Base-by-base conservation (phyloP, 2,329 filamentous ascomycete species). In the Verticillium isaacii region DNA sequence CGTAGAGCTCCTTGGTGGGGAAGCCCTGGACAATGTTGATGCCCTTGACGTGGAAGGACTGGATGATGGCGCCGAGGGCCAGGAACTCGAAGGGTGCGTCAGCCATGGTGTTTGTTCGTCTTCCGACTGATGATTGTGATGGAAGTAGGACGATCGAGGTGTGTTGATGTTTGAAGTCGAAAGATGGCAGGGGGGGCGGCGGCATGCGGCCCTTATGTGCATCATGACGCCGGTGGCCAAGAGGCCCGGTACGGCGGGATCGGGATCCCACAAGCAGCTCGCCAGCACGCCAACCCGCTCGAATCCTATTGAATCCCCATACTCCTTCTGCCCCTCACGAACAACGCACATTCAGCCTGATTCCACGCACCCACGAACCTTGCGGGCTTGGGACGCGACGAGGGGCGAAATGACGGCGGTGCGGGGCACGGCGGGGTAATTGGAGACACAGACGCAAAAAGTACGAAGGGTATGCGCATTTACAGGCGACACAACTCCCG, bases 1-100 rank as follows among this genome's bases (percentile, higher is more conserved):
- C 84, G 78, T 97, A 97, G 64, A 89, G 85, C 55, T 90, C 86
- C 60, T 90, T 85, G 15, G 83, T 87, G 19, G 90, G 85, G 78
- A 97, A 97, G 60, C 89, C 88, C 68, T 95, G 90, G 25, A 97
- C 93, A 67, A 99, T 95, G 79, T 97, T 95, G 72, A 85, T 80
- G 66, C 87, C 89, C 63, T 84, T 89, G 68, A 98, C 85, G 57
- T 82, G 84, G 79, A 97, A 89, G 71, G 90, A 85, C 74, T 97
- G 88, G 72, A 95, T 89, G 72, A 92, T 91, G 69, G 89, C 91
- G 65, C 91, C 91, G 58, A 91, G 82, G 29, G 90, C 88, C 64
- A 94, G 80, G 76, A 94, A 91, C 54, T 82, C 80, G 70, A 89
- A 84, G 54, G 82, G 73, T 41, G 81, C 77, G 72, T 82, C 73